These are phyloP conservation scores for Lithospermum erythrorhizon DNA, from an alignment of 257 asterid species.

Conservation along the genomic window DNA sequence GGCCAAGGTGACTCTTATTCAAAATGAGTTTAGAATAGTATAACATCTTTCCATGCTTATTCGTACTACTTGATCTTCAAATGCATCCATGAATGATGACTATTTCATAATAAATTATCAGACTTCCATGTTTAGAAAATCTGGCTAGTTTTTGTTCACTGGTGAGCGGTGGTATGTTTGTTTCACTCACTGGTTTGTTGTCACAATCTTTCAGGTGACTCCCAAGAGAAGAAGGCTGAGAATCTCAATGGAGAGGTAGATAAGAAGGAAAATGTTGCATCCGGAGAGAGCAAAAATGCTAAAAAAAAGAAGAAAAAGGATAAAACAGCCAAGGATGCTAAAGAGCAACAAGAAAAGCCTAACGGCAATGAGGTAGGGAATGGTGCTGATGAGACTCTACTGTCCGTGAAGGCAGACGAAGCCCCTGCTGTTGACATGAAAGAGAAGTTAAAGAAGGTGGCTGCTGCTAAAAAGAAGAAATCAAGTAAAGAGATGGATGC, in stretches of 20 bases:
- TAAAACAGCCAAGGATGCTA: slow-evolving; percentile 52
- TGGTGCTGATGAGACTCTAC: slow-evolving; percentile 29
- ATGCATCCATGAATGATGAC: neutral
- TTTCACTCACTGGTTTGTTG: neutral
- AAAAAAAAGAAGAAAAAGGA: slow-evolving; percentile 94
- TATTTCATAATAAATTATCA: too few relatives aligned
- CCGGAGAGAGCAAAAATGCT: slow-evolving; percentile 72
- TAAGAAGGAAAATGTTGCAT: slow-evolving; percentile 40
- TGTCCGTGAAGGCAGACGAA: slow-evolving; percentile 37
- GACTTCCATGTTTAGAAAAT: too few relatives aligned
- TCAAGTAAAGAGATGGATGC: slow-evolving; percentile 76
- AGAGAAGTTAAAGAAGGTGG: slow-evolving; percentile 70
- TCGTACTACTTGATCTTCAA: neutral
- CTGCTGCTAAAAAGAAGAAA: slow-evolving; percentile 73
- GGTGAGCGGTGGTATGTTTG: neutral
- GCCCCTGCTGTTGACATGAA: slow-evolving; percentile 47
- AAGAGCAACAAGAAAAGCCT: slow-evolving; percentile 49
- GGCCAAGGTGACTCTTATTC: slow-evolving; percentile 34
- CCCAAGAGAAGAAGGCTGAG: slow-evolving; percentile 38
- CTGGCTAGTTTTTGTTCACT: too few relatives aligned
- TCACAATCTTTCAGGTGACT: slow-evolving; percentile 22
- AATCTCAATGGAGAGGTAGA: slow-evolving; percentile 34
- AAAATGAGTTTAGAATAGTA: neutral
- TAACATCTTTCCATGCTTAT: neutral
- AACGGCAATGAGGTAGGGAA: slow-evolving; percentile 28